Base-by-base conservation (phyloP, 331 rosid species). In the Arachis monticola region DNA sequence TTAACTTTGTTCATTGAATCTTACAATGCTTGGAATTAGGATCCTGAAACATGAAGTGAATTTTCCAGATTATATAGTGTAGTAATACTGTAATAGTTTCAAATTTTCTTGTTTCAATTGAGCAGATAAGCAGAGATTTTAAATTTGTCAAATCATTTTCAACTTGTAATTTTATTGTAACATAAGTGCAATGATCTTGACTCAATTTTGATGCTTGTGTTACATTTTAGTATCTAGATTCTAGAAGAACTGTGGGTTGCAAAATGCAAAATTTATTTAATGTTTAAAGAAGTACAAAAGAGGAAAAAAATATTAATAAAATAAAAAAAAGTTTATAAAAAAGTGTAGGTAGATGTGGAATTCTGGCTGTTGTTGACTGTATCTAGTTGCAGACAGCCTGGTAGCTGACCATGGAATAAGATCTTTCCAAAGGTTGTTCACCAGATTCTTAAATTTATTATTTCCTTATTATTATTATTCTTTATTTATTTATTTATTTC, bases 351-450 rank as follows among this genome's bases (percentile, higher is more conserved):
- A 7, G 45, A 64, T 64, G 42, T 64, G 46, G 45, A 78, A 55
- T 63, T 14, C 53, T 46, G 30, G 62, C 57, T n/a, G 46, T 64
- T 65, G 60, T 35, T 35, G 55, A 73, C 31, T 38, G 77, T 71
- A 62, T 56, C 44, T 71, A 71, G 69, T 53, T 74, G 68, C 60
- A 5, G 60, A 55, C 27, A 14, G 31, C 60, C 27, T 70, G 82
- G 70, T 72, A 77, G 75, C 48, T 70, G 68, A 59, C 50, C 17
- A 59, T 60, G 60, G 72, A 71, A 57, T 53, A 9, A 75, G 41
- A 32, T 56, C 53, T 80, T 52, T 80, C 69, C 11, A 56, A 44
- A 47, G 64, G 64, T 77, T 77, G 81, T 53, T 77, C 56, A 77
- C 66, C 72, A 50, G 41, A 69, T 47, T 40, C 76, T 60, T 57